Percentiles rank a stretch among this genome's conserved stretches.
These are phyloP conservation scores for Hyphopichia buzzinii DNA, from an alignment of 1,139 yeast species.

Conservation along the genomic window DNA sequence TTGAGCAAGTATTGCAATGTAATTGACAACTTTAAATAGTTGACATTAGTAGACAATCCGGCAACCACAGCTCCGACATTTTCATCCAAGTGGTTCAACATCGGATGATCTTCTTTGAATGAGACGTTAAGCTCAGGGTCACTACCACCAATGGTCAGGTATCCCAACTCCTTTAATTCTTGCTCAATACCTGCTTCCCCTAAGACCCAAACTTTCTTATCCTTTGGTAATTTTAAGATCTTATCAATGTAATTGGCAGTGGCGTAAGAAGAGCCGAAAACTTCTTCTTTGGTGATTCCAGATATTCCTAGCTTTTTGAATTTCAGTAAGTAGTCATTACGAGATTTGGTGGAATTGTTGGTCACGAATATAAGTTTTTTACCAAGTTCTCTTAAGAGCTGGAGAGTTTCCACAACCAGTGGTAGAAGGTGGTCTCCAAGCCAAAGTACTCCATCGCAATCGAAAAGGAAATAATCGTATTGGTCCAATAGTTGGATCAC, in stretches of 20 bases:
- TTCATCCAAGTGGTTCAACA: constrained; percentile 53
- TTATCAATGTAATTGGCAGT: constrained; percentile 82
- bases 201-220: constrained; percentile 52
- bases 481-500: constrained; percentile 22
- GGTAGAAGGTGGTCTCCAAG: constrained; percentile 47
- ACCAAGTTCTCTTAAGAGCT: constrained; percentile 26
- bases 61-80: constrained; percentile 85
- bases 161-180: constrained; percentile 43
- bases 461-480: constrained; percentile 44
- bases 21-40: constrained; percentile 76
- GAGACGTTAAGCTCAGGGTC: constrained; percentile 34
- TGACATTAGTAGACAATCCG: constrained; percentile 74
- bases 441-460: constrained; percentile 52
- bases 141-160: constrained; percentile 42
- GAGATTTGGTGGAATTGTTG: constrained; percentile 89
- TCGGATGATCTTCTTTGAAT: constrained; percentile 34
- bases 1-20: constrained; percentile 74
- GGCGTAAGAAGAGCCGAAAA: constrained; percentile 91
- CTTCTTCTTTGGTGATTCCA: constrained; percentile 63
- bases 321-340: constrained; percentile 72
- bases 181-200: constrained; percentile 47
- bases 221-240: constrained; percentile 63
- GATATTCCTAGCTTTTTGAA: constrained; percentile 71
- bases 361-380: constrained; percentile 87
- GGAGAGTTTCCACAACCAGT: constrained; percentile 37